Evolutionary conservation across 2,329 filamentous ascomycete species (phyloP), one percentile per base, ranked within the genome.

Genomic region (Diplodia intermedia): DNA sequence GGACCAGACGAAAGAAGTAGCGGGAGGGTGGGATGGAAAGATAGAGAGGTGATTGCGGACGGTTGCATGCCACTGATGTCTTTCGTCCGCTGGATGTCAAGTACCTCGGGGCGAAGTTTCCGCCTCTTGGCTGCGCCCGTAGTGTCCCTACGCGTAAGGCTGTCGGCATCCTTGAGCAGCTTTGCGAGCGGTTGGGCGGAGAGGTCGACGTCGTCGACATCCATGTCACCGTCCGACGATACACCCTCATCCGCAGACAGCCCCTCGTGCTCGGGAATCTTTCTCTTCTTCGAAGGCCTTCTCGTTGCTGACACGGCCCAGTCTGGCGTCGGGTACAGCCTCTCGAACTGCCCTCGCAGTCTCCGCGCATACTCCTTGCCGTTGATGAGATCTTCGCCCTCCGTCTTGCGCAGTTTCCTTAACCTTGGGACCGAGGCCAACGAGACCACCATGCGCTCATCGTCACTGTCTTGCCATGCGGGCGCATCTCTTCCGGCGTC

Each of bases 401-500:
- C 93, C 2, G 88, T 90, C 62, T 89, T 84, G 70, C 95, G 87
- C 70, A 99, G 83, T 79, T 98, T 98, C 72, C 94, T 88, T 76
- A 97, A 79, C 71, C 91, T 87, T 57, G 89, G 87, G 54, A 90
- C 89, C 31, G 88, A 86, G 3, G 92, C 91, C 49, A 99, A 85
- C 15, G 94, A 98, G 60, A 99, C 86, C 7, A 89, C 87, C 70
- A 97, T 82, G 66, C 92, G 87, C 76, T 98, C 95, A 76, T 99
- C 95, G 74, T 99, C 95, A 79, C 94, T 98, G 77, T 99, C 95
- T 72, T 94, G 89, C 95, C 95, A 99, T 1, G 89, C 91, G 2
- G 90, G 85, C 23, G 83, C 82, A 52, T 85, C 82, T 71, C 68
- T 72, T 5, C 47, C 66, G 47, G 78, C 78, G 4, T 74, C 70